Conservation (phyloP, 2,329 filamentous ascomycete species). For the Ustilaginoidea virens region DNA sequence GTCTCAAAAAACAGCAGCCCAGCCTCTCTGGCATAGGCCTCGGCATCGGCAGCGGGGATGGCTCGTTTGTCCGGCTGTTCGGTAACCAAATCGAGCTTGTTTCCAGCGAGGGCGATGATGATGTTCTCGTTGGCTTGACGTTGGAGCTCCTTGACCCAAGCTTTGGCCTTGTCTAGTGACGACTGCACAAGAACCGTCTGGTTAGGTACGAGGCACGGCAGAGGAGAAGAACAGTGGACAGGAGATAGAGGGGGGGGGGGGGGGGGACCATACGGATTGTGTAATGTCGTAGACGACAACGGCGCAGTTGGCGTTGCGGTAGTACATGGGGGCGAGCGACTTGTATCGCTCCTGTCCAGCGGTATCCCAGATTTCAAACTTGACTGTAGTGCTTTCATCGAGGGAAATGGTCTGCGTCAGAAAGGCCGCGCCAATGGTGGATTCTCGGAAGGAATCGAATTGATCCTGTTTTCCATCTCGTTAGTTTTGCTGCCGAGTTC, state of each 20-base stretch:
- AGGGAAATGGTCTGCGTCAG: constrained; percentile 97
- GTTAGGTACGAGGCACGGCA: too few relatives aligned
- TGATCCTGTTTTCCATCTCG: constrained; percentile 57
- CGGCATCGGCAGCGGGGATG: constrained; percentile 75
- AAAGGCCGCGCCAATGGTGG: constrained; percentile 95
- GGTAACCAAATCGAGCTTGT: constrained; percentile 92
- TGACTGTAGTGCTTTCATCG: constrained; percentile 95
- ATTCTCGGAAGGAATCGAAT: constrained; percentile 96
- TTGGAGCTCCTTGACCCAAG: constrained; percentile 98
- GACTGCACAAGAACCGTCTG: constrained; percentile 38
- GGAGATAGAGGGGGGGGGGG: not conserved
- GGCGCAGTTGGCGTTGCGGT: constrained; percentile 97
- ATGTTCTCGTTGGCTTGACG: constrained; percentile 99
- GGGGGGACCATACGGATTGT: constrained; percentile 59
- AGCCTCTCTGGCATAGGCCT: constrained; percentile 87
- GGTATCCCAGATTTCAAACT: constrained; percentile 99
- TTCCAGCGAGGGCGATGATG: constrained; percentile 92
- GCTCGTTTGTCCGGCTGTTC: constrained; percentile 94
- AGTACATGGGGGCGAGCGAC: constrained; percentile 98
- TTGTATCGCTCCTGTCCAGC: constrained; percentile 98
- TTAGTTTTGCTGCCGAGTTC: too few relatives aligned
- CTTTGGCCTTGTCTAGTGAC: constrained; percentile 96
- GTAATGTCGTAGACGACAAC: constrained; percentile 99
- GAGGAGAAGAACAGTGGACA: too few relatives aligned
- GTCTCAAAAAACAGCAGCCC: constrained; percentile 97